These are phyloP conservation scores for Boletus albobrunnescens DNA, from an alignment of 1,284 basidiomycete species.

Conservation along the genomic window DNA sequence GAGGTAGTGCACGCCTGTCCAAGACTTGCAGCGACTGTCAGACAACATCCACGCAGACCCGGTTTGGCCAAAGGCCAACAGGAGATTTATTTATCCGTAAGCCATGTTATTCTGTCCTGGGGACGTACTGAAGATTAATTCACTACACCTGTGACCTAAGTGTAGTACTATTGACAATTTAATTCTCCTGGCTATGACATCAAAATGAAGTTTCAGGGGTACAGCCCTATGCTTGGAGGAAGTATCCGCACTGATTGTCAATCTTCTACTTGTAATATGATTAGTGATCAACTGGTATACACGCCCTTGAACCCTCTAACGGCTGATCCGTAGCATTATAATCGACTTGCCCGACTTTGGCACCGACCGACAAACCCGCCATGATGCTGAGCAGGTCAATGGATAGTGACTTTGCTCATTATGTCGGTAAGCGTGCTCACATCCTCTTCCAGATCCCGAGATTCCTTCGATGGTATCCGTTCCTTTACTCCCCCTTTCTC, in stretches of 20 bases:
- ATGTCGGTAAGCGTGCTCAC: slow-evolving; percentile 59
- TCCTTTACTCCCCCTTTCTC: slow-evolving; percentile 37
- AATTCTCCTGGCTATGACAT: neutral
- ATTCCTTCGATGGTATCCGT: slow-evolving; percentile 21
- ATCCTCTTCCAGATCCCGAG: slow-evolving; percentile 34
- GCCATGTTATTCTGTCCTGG: neutral
- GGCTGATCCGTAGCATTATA: slow-evolving; percentile 1
- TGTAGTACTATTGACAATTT: no score
- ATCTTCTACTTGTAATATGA: slow-evolving; percentile 7
- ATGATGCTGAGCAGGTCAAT: slow-evolving; percentile 19
- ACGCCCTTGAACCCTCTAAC: slow-evolving; percentile 4
- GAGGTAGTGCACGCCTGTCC: slow-evolving; percentile 12
- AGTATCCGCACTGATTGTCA: slow-evolving; percentile 2
- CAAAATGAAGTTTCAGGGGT: neutral
- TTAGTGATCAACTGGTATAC: slow-evolving; percentile 27
- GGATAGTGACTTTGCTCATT: slow-evolving; percentile 53
- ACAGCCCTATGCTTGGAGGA: neutral
- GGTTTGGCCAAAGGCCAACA: slow-evolving; percentile 17
- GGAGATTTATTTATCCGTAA: neutral
- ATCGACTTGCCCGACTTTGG: neutral
- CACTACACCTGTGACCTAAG: neutral
- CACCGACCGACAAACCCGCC: neutral
- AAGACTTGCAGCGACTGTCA: neutral
- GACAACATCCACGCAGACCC: slow-evolving; percentile 32
- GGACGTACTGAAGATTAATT: neutral